Conservation (phyloP, 345 rosid species). For the Streptanthus diversifolius region DNA sequence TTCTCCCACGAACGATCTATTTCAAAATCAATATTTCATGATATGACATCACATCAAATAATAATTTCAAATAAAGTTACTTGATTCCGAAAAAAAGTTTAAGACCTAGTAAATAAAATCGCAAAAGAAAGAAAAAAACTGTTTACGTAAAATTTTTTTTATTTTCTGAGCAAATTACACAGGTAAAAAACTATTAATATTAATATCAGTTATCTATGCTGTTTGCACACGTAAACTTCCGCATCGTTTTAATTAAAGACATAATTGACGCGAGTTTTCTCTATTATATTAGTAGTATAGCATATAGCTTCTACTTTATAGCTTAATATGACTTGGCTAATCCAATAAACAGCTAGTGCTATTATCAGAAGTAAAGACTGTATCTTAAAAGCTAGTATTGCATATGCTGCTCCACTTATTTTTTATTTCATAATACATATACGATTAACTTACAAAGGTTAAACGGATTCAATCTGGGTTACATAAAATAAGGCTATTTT, state of each 20-base stretch:
- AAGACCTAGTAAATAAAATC: too few relatives aligned
- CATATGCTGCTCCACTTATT: too few relatives aligned
- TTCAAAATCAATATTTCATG: not conserved
- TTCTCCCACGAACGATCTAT: slow-evolving; percentile 3
- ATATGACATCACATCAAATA: slow-evolving; percentile 2
- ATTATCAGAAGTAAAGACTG: not conserved
- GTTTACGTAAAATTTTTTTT: not conserved
- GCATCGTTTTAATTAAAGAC: not conserved
- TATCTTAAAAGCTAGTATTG: too few relatives aligned
- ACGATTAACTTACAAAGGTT: too few relatives aligned
- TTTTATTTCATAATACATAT: too few relatives aligned
- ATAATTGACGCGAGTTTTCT: not conserved
- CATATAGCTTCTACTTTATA: not conserved
- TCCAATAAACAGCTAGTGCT: not conserved
- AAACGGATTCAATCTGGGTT: too few relatives aligned
- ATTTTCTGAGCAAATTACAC: not conserved
- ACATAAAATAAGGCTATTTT: too few relatives aligned
- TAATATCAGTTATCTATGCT: not conserved
- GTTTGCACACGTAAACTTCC: not conserved
- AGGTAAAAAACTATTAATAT: too few relatives aligned
- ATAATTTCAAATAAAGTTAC: not conserved
- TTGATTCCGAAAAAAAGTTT: not conserved
- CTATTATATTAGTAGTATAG: not conserved
- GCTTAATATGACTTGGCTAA: too few relatives aligned
- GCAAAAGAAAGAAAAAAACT: too few relatives aligned